Evolutionary conservation across 257 asterid species (phyloP).

Genomic region (Jacaranda copaia): DNA sequence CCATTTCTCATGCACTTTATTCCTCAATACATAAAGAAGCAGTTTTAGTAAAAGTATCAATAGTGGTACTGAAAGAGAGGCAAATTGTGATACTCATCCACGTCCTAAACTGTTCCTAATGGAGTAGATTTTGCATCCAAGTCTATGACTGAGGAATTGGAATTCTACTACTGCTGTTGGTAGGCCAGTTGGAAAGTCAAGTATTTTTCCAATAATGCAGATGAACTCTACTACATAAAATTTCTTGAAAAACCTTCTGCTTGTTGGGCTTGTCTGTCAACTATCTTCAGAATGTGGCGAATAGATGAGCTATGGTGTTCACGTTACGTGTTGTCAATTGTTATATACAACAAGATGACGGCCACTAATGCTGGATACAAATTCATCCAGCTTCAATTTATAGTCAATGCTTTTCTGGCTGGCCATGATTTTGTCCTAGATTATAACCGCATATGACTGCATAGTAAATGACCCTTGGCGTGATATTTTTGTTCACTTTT

Average conservation of each 20-base stretch:
- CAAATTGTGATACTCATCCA: constrained; percentile 10
- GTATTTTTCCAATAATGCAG: not conserved
- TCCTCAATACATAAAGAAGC: not conserved
- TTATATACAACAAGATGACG: constrained; percentile 13
- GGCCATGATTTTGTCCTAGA: constrained; percentile 20
- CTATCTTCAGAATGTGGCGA: no score
- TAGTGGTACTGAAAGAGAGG: not conserved
- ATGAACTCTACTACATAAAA: not conserved
- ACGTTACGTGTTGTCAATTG: not conserved
- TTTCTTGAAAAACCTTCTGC: constrained; percentile 11
- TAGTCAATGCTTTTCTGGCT: not conserved
- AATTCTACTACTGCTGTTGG: not conserved
- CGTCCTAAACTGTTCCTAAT: not conserved
- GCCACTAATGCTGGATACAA: not conserved
- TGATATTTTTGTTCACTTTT: constrained; percentile 10
- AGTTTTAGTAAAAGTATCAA: constrained; percentile 12
- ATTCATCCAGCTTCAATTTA: not conserved
- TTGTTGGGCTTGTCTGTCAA: not conserved
- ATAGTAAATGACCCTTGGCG: not conserved
- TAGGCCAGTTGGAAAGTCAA: not conserved
- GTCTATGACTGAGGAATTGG: constrained; percentile 1
- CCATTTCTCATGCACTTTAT: not conserved
- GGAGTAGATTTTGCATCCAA: not conserved
- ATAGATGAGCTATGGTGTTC: not conserved
- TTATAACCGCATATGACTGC: not conserved